These are phyloP conservation scores for Agastache rugosa DNA, from an alignment of 257 asterid species.

Conservation along the genomic window DNA sequence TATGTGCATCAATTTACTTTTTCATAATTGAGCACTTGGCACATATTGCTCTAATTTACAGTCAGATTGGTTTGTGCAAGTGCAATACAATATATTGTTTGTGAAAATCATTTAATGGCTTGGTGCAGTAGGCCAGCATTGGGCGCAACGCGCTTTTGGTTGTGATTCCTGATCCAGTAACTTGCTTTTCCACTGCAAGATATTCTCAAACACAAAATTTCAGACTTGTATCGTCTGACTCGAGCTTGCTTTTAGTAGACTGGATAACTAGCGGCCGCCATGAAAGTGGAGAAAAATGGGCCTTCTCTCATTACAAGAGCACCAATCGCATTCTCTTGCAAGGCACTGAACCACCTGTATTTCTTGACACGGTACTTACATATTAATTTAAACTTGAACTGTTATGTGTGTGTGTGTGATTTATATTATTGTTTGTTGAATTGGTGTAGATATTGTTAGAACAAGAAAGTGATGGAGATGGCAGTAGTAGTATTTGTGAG, in stretches of 20 bases:
- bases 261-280: slow-evolving; percentile 98
- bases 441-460: slow-evolving; percentile 65
- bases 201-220: slow-evolving; percentile 83
- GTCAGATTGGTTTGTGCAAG: not conserved
- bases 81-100: not conserved
- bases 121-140: slow-evolving; percentile 74
- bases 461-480: slow-evolving; percentile 52
- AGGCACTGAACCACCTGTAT: slow-evolving; percentile 68
- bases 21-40: too few species aligned
- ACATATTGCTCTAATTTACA: not conserved
- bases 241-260: slow-evolving; percentile 87
- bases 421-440: slow-evolving; percentile 18
- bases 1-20: not conserved
- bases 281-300: slow-evolving; percentile 94
- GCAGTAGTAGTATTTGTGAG: slow-evolving; percentile 59
- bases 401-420: not conserved
- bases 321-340: slow-evolving; percentile 65
- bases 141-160: slow-evolving; percentile 75
- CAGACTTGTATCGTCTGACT: slow-evolving; percentile 51
- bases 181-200: slow-evolving; percentile 91
- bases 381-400: too few species aligned
- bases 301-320: slow-evolving; percentile 76
- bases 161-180: slow-evolving; percentile 94
- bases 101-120: slow-evolving; percentile 34
- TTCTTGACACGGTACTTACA: slow-evolving; percentile 76